Percentiles rank a stretch among this genome's conserved stretches.
These are phyloP conservation scores for Beta vulgaris DNA, from an alignment of 148 eudicot species.

Conservation along the genomic window DNA sequence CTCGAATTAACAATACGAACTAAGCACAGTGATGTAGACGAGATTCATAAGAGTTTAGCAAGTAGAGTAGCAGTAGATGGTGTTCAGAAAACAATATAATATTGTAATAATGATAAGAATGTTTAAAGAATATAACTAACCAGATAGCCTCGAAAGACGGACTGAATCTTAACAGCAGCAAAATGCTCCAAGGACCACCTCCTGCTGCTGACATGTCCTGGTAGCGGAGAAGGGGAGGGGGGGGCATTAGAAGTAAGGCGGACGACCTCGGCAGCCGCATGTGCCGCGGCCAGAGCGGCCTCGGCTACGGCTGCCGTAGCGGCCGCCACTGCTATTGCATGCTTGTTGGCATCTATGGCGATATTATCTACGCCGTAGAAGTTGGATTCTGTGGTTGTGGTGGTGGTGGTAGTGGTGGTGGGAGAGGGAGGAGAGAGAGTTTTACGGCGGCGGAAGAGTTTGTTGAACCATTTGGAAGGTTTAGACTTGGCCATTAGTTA, in stretches of 20 bases:
- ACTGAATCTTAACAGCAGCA: conserved; percentile 86
- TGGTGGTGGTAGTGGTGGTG: neutral
- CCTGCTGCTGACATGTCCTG: conserved; percentile 30
- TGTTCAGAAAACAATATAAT: neutral
- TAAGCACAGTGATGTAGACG: too few species aligned
- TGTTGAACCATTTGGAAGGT: conserved; percentile 36
- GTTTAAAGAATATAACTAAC: conserved; percentile 39
- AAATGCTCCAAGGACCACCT: conserved; percentile 34
- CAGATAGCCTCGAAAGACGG: conserved; percentile 89
- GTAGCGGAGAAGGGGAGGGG: conserved; percentile 21
- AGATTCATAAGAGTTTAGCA: too few species aligned
- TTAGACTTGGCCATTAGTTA: conserved; percentile 20
- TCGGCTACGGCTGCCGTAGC: conserved; percentile 94
- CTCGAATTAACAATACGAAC: too few species aligned
- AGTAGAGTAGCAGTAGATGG: too few species aligned
- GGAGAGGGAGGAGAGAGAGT: conserved; percentile 3
- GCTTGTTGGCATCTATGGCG: conserved; percentile 53
- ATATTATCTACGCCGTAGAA: neutral
- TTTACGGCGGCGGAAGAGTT: conserved; percentile 28
- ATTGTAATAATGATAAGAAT: neutral
- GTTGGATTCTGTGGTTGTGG: neutral
- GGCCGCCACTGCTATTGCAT: conserved; percentile 87
- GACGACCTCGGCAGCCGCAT: conserved; percentile 92
- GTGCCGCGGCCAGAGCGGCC: conserved; percentile 87
- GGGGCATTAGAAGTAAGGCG: conserved; percentile 42